Evolutionary conservation across 2,329 filamentous ascomycete species (phyloP), one percentile per base, ranked within the genome.

Genomic region (Pseudocercospora fuligena): DNA sequence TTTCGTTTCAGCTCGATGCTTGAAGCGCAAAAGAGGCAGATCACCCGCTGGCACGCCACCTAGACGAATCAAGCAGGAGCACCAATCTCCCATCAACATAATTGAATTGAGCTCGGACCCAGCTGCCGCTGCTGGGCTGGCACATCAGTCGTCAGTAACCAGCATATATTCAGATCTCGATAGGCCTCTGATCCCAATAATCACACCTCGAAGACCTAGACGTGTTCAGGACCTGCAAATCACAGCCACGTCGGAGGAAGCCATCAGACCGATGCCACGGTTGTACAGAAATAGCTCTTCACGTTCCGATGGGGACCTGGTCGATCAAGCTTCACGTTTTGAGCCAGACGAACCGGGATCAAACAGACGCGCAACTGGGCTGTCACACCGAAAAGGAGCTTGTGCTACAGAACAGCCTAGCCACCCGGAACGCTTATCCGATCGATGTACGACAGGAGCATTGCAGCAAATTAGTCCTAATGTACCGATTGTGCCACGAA

Each of bases 101-200:
- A 73, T 80, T 40, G 75, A 72, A 23, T 72, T 83, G 58, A 81
- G 81, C 65, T 79, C 80, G 16, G 81, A 83, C 23, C 61, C 53
- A 40, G 33, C 46, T 23, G 60, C 46, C 16, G 53, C 43, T 16
- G 47, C 60, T 14, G 12, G 25, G 31, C n/a, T 25, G 31, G 16
- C 60, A 21, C 29, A 72, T 68, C 9, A 68, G 76, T 19, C 51
- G 73, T 4, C 77, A 77, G 9, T 78, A 73, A 7, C 78, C 82
- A 63, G 82, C 16, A 19, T 12, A 11, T 36, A 80, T 1, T 78
- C 83, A 33, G 82, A 84, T 70, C 75, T 84, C 2, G 82, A 84
- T 66, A 77, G 77, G 16, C 65, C 79, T 6, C 73, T 73, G 2
- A 70, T 72, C 14, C 69, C 68, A 27, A 67, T 77, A 12, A 69